phyloP scores from a whole-genome alignment of 306 rosid species.

The Castanea crenata region DNA sequence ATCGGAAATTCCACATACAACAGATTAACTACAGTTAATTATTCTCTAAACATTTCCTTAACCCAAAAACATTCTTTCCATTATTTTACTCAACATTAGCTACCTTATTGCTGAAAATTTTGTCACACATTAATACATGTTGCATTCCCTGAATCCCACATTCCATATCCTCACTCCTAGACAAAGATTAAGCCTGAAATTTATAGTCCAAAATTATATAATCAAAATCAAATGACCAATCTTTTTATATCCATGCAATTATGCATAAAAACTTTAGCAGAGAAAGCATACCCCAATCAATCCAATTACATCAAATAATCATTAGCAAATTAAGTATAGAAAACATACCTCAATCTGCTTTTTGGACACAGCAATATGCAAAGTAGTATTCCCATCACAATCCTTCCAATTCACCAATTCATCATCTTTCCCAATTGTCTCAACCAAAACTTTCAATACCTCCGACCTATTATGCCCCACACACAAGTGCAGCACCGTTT shows the following conservation, averaged over 20 bases:
- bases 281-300: too few species aligned
- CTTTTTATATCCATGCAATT: too few species aligned
- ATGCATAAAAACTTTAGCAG: too few species aligned
- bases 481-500: conserved; percentile 25
- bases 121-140: not conserved
- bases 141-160: not conserved
- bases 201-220: not conserved
- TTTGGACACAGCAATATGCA: conserved; percentile 32
- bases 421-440: conserved; percentile 5
- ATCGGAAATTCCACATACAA: too few species aligned
- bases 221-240: too few species aligned
- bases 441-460: conserved; percentile 24
- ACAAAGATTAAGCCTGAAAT: not conserved
- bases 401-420: conserved; percentile 29
- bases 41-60: too few species aligned
- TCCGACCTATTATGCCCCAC: conserved; percentile 22
- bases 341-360: conserved; percentile 26
- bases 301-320: not conserved
- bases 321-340: not conserved
- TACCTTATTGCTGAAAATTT: not conserved
- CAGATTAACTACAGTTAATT: too few species aligned
- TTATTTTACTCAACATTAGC: not conserved
- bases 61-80: too few species aligned
- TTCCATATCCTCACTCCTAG: not conserved
- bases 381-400: conserved; percentile 22